These are phyloP conservation scores for Monosporascus sp. DNA, from an alignment of 2,329 filamentous ascomycete genomes.

Conservation along the genomic window DNA sequence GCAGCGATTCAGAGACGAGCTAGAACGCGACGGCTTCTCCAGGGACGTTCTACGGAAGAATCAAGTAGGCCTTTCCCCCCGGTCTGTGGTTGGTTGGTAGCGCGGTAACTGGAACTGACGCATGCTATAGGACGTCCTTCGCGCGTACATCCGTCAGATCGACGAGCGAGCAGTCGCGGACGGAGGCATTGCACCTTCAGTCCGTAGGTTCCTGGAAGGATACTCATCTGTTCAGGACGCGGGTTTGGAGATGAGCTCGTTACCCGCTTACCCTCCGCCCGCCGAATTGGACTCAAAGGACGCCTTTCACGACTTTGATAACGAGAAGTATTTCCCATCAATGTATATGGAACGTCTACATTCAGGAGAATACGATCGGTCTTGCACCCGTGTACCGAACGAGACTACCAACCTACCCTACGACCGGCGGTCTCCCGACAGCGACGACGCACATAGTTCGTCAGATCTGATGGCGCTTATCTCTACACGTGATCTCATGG, in stretches of 20 bases:
- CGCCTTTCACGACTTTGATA: constrained; percentile 29
- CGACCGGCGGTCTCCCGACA: constrained; percentile 32
- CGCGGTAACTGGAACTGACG: background rate
- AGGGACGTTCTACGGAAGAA: constrained; percentile 49
- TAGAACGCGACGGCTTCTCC: constrained; percentile 55
- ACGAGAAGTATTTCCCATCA: constrained; percentile 37
- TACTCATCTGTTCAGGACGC: constrained; percentile 26
- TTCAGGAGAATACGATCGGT: constrained; percentile 24
- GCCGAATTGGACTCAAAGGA: constrained; percentile 29
- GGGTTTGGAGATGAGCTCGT: constrained; percentile 20
- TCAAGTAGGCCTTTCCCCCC: constrained; percentile 41
- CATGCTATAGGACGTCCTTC: constrained; percentile 46
- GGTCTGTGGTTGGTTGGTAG: background rate
- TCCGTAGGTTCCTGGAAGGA: constrained; percentile 47
- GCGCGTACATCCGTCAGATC: constrained; percentile 57
- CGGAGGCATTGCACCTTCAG: constrained; percentile 41
- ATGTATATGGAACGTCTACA: constrained; percentile 33
- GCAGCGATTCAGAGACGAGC: constrained; percentile 53
- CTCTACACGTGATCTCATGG: constrained; percentile 49
- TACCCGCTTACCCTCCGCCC: constrained; percentile 19
- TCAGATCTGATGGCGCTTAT: constrained; percentile 41
- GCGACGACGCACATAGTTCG: constrained; percentile 27
- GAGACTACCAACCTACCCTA: constrained; percentile 25
- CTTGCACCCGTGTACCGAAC: constrained; percentile 13
- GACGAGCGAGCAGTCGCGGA: constrained; percentile 42